phyloP scores from a whole-genome alignment of 768 basidiomycete genomes.

The Lactifluus piperatus region DNA sequence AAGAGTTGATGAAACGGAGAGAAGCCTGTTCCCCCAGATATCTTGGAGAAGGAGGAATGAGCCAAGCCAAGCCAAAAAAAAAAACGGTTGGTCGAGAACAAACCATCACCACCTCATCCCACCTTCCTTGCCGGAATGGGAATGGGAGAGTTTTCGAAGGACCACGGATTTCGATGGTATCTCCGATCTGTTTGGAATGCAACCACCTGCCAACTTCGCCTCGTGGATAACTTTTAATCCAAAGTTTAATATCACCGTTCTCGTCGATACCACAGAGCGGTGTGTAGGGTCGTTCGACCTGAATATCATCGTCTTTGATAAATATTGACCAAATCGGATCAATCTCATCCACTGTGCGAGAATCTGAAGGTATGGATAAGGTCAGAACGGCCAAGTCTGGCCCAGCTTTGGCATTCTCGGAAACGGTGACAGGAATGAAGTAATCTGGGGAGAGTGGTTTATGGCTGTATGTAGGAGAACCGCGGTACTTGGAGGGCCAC shows the following conservation, averaged over 20 bases:
- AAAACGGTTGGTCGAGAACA: background rate
- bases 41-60: slow-evolving; percentile 33
- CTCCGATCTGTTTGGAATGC: slow-evolving; percentile 57
- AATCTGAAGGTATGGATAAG: slow-evolving; percentile 42
- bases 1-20: slow-evolving; percentile 80
- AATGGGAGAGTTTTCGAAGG: slow-evolving; percentile 66
- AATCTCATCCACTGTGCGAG: slow-evolving; percentile 19
- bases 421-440: slow-evolving; percentile 51
- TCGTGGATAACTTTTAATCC: slow-evolving; percentile 71
- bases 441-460: slow-evolving; percentile 27
- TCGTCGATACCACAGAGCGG: slow-evolving; percentile 65
- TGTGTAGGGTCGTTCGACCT: slow-evolving; percentile 81
- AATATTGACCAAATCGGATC: slow-evolving; percentile 64
- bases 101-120: slow-evolving; percentile 81
- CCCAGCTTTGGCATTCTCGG: slow-evolving; percentile 43
- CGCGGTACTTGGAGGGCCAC: slow-evolving; percentile 39
- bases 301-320: slow-evolving; percentile 82
- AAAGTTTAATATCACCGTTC: slow-evolving; percentile 60
- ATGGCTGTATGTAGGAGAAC: slow-evolving; percentile 32
- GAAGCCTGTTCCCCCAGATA: slow-evolving; percentile 83
- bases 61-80: background rate
- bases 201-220: slow-evolving; percentile 84
- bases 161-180: slow-evolving; percentile 66
- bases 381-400: slow-evolving; percentile 57
- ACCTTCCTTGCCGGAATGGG: slow-evolving; percentile 44